Evolutionary conservation across 495 filamentous ascomycete species (phyloP), one percentile per base, ranked within the genome.

Genomic region (Physcia stellaris): DNA sequence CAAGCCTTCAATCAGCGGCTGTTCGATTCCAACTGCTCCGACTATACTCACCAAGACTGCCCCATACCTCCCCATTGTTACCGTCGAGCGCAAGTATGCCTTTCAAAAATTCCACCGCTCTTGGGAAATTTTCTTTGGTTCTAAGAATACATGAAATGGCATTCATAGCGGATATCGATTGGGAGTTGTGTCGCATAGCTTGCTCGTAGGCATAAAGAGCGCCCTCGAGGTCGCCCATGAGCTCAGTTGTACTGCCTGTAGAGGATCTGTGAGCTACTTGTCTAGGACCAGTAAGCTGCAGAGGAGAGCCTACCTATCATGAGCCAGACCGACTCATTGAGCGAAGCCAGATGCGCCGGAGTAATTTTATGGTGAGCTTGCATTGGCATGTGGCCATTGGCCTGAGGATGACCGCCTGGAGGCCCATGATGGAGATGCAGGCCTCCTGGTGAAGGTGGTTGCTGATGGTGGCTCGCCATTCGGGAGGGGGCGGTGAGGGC

Each of bases 61-160:
- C 86, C 90, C 90, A 96, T 16, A 88, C 86, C 60, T 99, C 90
- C 19, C 90, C 90, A 55, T 90, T 95, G 40, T 68, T 79, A 2
- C 59, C 66, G 43, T 99, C 92, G 26, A 99, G 61, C 59, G 94
- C 92, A 32, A 99, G 56, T 41, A 96, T 94, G 21, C 77, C 81
- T 40, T 90, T 78, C 18, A 99, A 67, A 53, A 86, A 96, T 49
- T 96, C 92, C 19, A 94, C 80, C 2, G 90, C 90, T 53, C 88
- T 88, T 24, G 83, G 78, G 44, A 93, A 99, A 23, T 93, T 84
- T 50, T 96, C 90, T 49, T 84, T 85, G 17, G 83, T 84, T 28
- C 92, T 73, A 19, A 95, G 67, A 40, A 96, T 93, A 49, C 80
- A 73, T 20, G 86, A 90, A 37, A 95, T 94, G 24, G 84, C 80